Evolutionary conservation across 306 rosid species (phyloP), one percentile per base, ranked within the genome.

Genomic region (Pueraria montana): DNA sequence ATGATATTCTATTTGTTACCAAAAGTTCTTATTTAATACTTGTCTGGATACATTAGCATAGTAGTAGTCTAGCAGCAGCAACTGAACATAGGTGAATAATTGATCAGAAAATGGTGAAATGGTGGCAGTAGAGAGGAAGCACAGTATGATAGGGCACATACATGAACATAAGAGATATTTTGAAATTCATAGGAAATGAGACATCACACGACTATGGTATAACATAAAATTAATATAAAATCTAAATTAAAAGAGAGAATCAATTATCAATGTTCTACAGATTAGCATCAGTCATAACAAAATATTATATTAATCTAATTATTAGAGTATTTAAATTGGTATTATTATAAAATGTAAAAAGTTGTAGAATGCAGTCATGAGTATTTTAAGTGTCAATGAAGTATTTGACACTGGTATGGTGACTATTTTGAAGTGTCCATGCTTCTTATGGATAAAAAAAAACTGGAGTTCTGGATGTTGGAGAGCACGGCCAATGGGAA

Each of bases 11-110:
- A 36, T 30, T 30, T 45, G 55, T 76, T 26, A 26, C 62, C 4
- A 3, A 78, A 70, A 67, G 8, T 79, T 30, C 46, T 71, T 16
- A 2, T 42, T 40, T 26, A 76, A 24, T 59, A 24, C 45, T 10
- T 21, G 58, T 43, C 27, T 55, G 2, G 32, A 53, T 74, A 20
- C 14, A 17, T 36, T 30, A 11, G 1, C 27, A 73, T n/a, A 11
- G 49, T 18, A 2, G 20, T 34, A 73, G 18, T 73, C 64, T 76
- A 42, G 71, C 69, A 58, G 56, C 40, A 38, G 16, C 69, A 40
- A 36, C 9, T 12, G 24, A 34, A 55, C n/a, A 40, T 24, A 64
- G 45, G 23, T 16, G 70, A 63, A 36, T 36, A 5, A 6, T 36
- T 36, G 40, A 36, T 36, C 1, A 36, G 40, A 36, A 36, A 5